Conservation (phyloP, 2,329 filamentous ascomycete species). For the Geosmithia putterillii region DNA sequence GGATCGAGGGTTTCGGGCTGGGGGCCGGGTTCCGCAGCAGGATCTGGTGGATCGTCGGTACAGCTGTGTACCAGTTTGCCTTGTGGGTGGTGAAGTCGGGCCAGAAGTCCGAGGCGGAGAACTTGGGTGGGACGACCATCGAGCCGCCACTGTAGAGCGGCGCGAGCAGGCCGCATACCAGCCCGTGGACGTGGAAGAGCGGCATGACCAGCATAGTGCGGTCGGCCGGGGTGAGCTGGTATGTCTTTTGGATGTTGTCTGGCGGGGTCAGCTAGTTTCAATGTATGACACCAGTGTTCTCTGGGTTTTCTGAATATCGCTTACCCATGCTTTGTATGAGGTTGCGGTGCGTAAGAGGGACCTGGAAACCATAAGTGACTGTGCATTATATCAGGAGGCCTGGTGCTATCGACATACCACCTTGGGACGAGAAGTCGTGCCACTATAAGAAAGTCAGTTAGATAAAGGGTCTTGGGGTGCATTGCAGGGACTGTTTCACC, state of each 20-base stretch:
- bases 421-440: constrained; percentile 76
- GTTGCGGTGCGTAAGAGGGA: constrained; percentile 71
- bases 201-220: constrained; percentile 84
- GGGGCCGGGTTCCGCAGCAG: constrained; percentile 63
- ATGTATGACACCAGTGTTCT: background rate
- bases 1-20: constrained; percentile 55
- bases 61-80: constrained; percentile 86
- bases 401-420: constrained; percentile 39
- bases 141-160: constrained; percentile 66
- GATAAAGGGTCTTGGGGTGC: constrained; percentile 2
- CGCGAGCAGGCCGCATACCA: constrained; percentile 70
- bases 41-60: constrained; percentile 89
- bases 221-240: constrained; percentile 57
- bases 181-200: constrained; percentile 82
- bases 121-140: constrained; percentile 65
- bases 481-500: constrained; percentile 12
- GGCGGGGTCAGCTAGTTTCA: background rate
- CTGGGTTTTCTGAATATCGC: too few relatives aligned
- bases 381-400: background rate
- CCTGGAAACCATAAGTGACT: constrained; percentile 22
- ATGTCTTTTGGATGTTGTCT: constrained; percentile 70
- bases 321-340: constrained; percentile 67
- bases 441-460: constrained; percentile 28
- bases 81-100: constrained; percentile 57
- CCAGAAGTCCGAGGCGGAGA: constrained; percentile 80